Base-by-base conservation (phyloP, 1,284 basidiomycete species). In the Peniophora sp. region DNA sequence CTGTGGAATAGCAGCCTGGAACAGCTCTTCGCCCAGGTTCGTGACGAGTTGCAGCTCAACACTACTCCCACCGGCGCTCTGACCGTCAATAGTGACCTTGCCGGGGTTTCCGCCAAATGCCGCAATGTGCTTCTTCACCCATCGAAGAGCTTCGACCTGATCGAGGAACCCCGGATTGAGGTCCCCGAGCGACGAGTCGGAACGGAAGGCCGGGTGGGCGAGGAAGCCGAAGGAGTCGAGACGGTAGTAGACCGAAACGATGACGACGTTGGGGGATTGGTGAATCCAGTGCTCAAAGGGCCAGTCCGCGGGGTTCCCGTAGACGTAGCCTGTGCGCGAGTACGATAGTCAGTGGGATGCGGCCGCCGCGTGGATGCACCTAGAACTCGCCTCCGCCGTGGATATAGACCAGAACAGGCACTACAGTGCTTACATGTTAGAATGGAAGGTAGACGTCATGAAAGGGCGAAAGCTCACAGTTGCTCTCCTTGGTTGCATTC, bases 371-470 rank as follows among this genome's bases (percentile, higher is more conserved):
- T 51, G 49, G 47, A 17, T 35, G 32, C 12, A 6, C 11, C 24
- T 34, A 27, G 27, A 3, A 51, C 58, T 49, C 47, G 75, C 76
- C 77, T 61, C 84, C 82, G 12, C 83, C 83, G 55, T 86, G 82
- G 34, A 83, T 80, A 58, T 83, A 86, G 3, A 81, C 74, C 24
- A 88, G 64, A 2, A 85, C 83, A 1, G 82, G 83, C 15, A 81
- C 76, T 78, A 22, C 24, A 32, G 41, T 35, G 36, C 27, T 9
- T 24, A 10, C 32, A 47, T 37, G 12, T 37, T 14, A 10, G 18
- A 15, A 32, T 3, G 20, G 3, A 18, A 23, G 10, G 14, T 12
- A 17, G 23, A 41, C 18, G 18, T 8, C 6, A 8, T 15, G 17
- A 20, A 5, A 35, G 27, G 43, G 43, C 22, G 14, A 44, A 22